Conservation (phyloP, 2,329 filamentous ascomycete species). For the Fusarium luffae region DNA sequence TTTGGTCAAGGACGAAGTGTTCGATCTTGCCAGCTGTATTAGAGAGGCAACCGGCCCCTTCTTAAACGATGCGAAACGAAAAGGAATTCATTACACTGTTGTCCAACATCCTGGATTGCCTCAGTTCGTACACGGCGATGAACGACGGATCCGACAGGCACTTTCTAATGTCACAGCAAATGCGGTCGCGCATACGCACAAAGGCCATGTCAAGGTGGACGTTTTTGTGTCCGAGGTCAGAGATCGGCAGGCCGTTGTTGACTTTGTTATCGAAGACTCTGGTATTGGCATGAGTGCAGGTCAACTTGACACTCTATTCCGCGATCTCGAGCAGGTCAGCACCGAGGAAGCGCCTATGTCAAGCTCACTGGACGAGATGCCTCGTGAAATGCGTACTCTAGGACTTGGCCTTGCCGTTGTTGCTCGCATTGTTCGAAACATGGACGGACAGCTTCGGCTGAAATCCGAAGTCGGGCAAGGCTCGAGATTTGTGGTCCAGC, state of each 20-base stretch:
- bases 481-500: conserved; percentile 81
- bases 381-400: conserved; percentile 61
- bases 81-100: conserved; percentile 77
- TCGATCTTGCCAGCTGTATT: conserved; percentile 77
- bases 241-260: conserved; percentile 70
- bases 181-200: conserved; percentile 79
- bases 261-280: conserved; percentile 81
- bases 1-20: conserved; percentile 82
- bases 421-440: conserved; percentile 86
- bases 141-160: conserved; percentile 81
- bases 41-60: conserved; percentile 83
- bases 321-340: conserved; percentile 69
- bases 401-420: conserved; percentile 89
- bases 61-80: conserved; percentile 77
- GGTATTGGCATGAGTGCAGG: conserved; percentile 76
- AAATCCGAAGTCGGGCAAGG: conserved; percentile 87
- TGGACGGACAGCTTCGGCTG: conserved; percentile 86
- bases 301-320: conserved; percentile 67
- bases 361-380: conserved; percentile 42
- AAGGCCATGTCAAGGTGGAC: conserved; percentile 77
- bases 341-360: conserved; percentile 54
- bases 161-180: conserved; percentile 87
- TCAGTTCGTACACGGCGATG: conserved; percentile 78
- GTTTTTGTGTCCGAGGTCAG: conserved; percentile 68
- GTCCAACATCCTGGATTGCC: conserved; percentile 76